These are phyloP conservation scores for Vigna mungo DNA, from an alignment of 306 rosid genomes.

Conservation along the genomic window DNA sequence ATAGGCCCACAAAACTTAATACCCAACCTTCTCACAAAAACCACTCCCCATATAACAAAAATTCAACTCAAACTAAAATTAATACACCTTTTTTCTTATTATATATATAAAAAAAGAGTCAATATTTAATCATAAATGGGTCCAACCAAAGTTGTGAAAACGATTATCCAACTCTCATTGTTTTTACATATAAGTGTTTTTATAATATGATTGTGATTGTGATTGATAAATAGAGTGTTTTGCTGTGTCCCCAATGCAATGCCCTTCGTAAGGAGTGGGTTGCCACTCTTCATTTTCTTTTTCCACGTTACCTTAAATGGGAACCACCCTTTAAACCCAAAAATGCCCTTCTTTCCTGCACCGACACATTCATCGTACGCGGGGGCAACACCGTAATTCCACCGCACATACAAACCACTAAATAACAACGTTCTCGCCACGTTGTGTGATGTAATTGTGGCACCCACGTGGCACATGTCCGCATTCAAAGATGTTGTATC, in stretches of 20 bases:
- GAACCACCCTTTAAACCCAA: neutral
- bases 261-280: slow-evolving; percentile 49
- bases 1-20: slow-evolving; percentile 46
- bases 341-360: neutral
- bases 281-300: slow-evolving; percentile 38
- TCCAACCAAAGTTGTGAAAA: neutral
- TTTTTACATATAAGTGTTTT: neutral
- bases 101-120: neutral
- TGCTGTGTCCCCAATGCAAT: slow-evolving; percentile 27
- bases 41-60: neutral
- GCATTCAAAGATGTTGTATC: slow-evolving; percentile 28
- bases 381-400: slow-evolving; percentile 28
- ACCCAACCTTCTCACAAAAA: neutral
- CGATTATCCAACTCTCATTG: neutral
- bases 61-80: neutral
- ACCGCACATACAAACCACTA: neutral
- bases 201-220: neutral
- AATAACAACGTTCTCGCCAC: slow-evolving; percentile 45
- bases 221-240: slow-evolving; percentile 42
- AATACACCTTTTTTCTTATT: neutral
- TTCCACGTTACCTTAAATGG: slow-evolving; percentile 22
- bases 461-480: slow-evolving; percentile 58
- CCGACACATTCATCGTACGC: neutral
- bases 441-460: slow-evolving; percentile 46
- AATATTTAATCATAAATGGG: neutral